These are phyloP conservation scores for Pholiota molesta DNA, from an alignment of 768 basidiomycete genomes.

Conservation along the genomic window DNA sequence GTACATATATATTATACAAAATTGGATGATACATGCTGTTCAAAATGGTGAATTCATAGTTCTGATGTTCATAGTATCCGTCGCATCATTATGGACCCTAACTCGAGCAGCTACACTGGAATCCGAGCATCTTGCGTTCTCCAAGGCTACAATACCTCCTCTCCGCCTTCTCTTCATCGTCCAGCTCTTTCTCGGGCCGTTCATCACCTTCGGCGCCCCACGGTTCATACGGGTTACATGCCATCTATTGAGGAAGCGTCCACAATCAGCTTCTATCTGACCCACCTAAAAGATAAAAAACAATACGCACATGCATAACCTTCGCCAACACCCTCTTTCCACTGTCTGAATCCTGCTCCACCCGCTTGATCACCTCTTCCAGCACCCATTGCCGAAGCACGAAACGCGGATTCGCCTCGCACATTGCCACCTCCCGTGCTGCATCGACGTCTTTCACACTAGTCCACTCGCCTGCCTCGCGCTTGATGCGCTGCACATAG, in stretches of 20 bases:
- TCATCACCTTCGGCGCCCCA: constrained; percentile 81
- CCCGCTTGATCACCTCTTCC: constrained; percentile 84
- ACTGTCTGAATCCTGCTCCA: constrained; percentile 64
- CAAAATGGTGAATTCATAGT: too few relatives aligned
- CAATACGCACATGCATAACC: constrained; percentile 71
- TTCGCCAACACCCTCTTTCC: constrained; percentile 76
- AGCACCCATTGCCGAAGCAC: constrained; percentile 94
- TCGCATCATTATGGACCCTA: constrained; percentile 27
- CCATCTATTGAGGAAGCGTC: constrained; percentile 62
- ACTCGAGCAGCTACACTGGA: constrained; percentile 94
- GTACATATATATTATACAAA: background rate
- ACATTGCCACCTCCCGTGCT: constrained; percentile 53
- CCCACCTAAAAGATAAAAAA: constrained; percentile 4
- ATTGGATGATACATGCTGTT: background rate
- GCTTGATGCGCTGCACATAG: constrained; percentile 61
- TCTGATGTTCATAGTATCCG: too few relatives aligned
- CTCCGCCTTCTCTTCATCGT: constrained; percentile 68
- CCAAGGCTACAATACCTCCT: constrained; percentile 79
- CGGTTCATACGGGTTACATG: constrained; percentile 77
- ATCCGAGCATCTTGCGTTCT: constrained; percentile 75
- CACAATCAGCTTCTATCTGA: background rate
- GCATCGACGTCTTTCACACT: constrained; percentile 41
- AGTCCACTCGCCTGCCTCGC: constrained; percentile 53
- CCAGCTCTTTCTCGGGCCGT: constrained; percentile 46
- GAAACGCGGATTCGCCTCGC: constrained; percentile 83